A percentile compares a stretch with the other conserved stretches of the same genome.
Conservation (phyloP, 108 stramenopile genomes). For the Heterococcus sp. region DNA sequence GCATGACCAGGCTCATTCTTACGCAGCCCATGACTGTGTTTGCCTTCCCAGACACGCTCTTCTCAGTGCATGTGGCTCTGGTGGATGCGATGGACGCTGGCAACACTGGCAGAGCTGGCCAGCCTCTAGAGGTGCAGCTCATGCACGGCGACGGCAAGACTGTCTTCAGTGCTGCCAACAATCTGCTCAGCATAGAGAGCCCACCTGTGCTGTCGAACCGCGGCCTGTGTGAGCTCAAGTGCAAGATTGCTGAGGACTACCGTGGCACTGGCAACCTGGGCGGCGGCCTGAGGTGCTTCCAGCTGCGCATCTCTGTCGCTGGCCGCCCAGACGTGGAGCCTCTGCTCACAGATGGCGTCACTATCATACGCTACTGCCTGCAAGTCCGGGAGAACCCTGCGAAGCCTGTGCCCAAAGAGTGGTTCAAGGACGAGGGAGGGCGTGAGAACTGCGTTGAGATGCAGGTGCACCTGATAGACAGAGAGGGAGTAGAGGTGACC, state of each 20-base stretch:
- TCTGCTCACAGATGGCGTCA: constrained; percentile 29
- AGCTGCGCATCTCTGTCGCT: constrained; percentile 30
- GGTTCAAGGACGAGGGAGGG: constrained; percentile 90
- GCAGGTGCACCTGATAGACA: constrained; percentile 59
- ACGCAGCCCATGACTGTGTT: not conserved
- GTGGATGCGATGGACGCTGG: not conserved
- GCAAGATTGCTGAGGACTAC: not conserved
- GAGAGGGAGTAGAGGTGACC: constrained; percentile 45
- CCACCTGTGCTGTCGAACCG: not conserved
- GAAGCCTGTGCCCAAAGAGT: constrained; percentile 53
- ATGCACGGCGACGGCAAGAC: not conserved
- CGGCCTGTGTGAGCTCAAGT: not conserved
- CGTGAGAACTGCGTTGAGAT: constrained; percentile 77
- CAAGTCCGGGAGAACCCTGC: constrained; percentile 10
- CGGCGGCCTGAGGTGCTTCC: not conserved
- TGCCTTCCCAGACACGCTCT: not conserved
- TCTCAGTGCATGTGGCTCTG: not conserved
- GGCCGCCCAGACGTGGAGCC: constrained; percentile 32
- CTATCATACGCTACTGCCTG: constrained; percentile 8
- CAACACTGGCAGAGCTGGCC: not conserved
- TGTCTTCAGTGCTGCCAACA: not conserved
- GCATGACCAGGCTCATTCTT: not conserved
- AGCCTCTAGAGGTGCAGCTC: not conserved
- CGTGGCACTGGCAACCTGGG: no score
- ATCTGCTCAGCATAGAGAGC: not conserved